phyloP scores from a whole-genome alignment of 2,329 filamentous ascomycete species.

The Knoxdaviesia capensis region DNA sequence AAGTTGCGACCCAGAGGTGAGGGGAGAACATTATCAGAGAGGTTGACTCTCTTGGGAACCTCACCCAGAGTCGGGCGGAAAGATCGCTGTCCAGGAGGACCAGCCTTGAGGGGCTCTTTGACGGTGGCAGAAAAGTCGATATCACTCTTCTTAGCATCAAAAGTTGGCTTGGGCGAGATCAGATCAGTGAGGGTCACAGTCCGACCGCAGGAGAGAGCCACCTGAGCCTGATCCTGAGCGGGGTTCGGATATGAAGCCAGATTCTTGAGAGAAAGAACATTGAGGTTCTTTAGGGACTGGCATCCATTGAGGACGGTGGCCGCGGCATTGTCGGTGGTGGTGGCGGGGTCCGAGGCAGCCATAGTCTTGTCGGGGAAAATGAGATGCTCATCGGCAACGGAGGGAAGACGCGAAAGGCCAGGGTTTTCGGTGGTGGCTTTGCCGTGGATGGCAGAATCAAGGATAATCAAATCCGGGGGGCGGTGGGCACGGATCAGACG shows the following conservation, averaged over 20 bases:
- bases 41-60: no score
- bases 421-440: background rate
- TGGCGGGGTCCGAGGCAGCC: background rate
- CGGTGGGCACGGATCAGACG: background rate
- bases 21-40: no score
- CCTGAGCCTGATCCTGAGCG: conserved; percentile 25
- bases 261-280: conserved; percentile 28
- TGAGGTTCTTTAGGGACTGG: conserved; percentile 3
- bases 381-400: background rate
- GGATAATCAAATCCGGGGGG: conserved; percentile 1
- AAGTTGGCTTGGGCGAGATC: background rate
- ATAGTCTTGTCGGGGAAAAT: background rate
- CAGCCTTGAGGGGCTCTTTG: conserved; percentile 2
- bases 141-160: background rate
- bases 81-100: conserved; percentile 1
- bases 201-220: background rate
- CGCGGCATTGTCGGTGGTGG: no score
- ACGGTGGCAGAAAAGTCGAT: background rate
- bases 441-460: background rate
- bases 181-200: background rate
- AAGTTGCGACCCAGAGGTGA: no score
- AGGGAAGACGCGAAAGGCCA: background rate
- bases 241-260: conserved; percentile 35
- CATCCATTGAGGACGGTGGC: background rate
- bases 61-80: no score